Evolutionary conservation across 257 asterid genomes (phyloP).

Genomic region (Scutellaria galericulata): DNA sequence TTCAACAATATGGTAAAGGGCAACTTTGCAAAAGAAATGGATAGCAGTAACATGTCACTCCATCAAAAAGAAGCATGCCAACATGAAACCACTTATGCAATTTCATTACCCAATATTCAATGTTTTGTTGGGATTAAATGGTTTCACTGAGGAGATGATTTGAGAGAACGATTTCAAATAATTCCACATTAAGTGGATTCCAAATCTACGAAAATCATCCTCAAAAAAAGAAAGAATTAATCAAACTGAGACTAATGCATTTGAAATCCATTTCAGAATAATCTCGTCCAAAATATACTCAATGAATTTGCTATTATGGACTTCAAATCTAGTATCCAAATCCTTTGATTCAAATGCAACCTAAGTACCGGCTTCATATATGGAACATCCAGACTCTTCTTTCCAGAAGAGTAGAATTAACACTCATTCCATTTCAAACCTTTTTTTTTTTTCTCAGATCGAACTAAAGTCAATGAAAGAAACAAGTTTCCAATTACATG

Average conservation of each 20-base stretch:
- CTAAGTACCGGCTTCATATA: background rate
- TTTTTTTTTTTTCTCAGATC: background rate
- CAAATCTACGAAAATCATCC: background rate
- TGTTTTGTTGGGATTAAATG: too few species aligned
- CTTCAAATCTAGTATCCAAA: background rate
- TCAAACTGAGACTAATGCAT: background rate
- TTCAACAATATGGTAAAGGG: background rate
- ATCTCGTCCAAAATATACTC: background rate
- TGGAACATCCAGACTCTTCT: background rate
- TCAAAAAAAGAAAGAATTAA: background rate
- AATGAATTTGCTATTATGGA: background rate
- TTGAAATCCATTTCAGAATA: background rate
- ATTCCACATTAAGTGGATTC: background rate
- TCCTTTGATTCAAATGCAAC: background rate
- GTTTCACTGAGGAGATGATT: too few species aligned
- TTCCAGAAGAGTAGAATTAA: background rate
- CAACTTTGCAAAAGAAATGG: background rate
- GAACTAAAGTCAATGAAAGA: background rate
- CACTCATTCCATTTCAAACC: background rate
- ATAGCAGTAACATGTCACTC: background rate
- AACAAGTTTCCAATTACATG: conserved; percentile 16
- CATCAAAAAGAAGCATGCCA: background rate
- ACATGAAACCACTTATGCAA: conserved; percentile 12
- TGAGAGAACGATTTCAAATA: background rate
- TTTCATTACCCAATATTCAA: background rate